Conservation (phyloP, 345 rosid species). For the Lepidium africanum region DNA sequence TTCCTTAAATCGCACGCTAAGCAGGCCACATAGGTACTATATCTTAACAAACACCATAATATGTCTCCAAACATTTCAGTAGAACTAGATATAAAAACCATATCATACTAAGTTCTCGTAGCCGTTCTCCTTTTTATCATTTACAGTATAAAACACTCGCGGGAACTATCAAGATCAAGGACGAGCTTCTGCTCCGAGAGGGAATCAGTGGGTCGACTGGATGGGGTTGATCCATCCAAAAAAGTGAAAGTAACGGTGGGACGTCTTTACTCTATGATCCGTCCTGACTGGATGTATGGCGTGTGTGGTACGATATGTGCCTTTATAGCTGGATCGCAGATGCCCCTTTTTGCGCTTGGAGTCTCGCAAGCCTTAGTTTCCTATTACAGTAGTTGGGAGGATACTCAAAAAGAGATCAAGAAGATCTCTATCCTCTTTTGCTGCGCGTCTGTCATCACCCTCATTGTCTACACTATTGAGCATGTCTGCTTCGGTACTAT, state of each 20-base stretch:
- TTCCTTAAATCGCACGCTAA: conserved; percentile 44
- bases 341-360: conserved; percentile 97
- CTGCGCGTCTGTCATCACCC: conserved; percentile 53
- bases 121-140: not conserved
- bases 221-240: conserved; percentile 35
- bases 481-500: conserved; percentile 77
- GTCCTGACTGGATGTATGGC: conserved; percentile 89
- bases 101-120: not conserved
- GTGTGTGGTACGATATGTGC: conserved; percentile 61
- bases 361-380: conserved; percentile 88
- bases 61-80: not conserved
- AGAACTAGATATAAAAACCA: not conserved
- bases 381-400: conserved; percentile 75
- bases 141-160: conserved; percentile 50
- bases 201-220: conserved; percentile 51
- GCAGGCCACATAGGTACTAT: conserved; percentile 65
- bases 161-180: conserved; percentile 59
- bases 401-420: conserved; percentile 59
- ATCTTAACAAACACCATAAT: not conserved
- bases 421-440: conserved; percentile 62
- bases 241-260: conserved; percentile 37
- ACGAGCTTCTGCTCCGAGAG: conserved; percentile 79
- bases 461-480: conserved; percentile 55
- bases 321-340: conserved; percentile 74
- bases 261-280: conserved; percentile 72